Base-by-base conservation (phyloP, 2,329 filamentous ascomycete genomes). In the Blastomyces parvus region DNA sequence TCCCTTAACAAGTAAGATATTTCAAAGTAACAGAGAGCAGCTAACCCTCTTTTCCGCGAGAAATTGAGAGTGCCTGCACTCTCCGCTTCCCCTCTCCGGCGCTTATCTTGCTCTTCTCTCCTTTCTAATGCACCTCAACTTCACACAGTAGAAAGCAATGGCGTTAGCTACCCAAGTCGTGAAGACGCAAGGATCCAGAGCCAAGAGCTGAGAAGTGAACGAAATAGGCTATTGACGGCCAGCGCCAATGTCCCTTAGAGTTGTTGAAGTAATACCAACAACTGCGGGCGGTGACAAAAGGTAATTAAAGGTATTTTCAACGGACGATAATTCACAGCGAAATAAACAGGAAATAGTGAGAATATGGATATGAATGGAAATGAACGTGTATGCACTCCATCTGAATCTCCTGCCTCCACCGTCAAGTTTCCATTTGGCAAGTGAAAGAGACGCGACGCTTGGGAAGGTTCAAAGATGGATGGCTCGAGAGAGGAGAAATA, bases 201-300 rank as follows among this genome's bases (percentile, higher is more conserved):
- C n/a, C 55, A 11, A 1, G 13, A 38, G 55, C 13, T 14, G 25
- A 25, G 55, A 58, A 42, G 30, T n/a, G 17, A 38, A 42, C n/a
- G 27, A 11, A 40, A 61, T 30, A 38, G 59, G 40, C 33, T 11
- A 52, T 61, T 52, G 59, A 61, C 46, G 59, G 27, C 59, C 59
- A 61, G 59, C 59, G 59, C 33, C 59, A 61, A 53, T 17, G 59
- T 40, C 48, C 42, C 46, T 33, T 5, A 17, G 1, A 22, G 25
- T 57, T 40, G 22, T 38, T 25, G 33, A 40, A 57, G 55, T 14
- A 25, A 11, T 25, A 36, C 25, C 17, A 46, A 33, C 40, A 22
- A 13, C 27, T 8, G 19, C 8, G 17, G 36, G 27, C 19, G 14
- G 25, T 2, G 17, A 38, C 7, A 3, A 17, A 25, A 9, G 2